Evolutionary conservation across 805 yeast species (phyloP).

Genomic region (Allodekkera sacchari): DNA sequence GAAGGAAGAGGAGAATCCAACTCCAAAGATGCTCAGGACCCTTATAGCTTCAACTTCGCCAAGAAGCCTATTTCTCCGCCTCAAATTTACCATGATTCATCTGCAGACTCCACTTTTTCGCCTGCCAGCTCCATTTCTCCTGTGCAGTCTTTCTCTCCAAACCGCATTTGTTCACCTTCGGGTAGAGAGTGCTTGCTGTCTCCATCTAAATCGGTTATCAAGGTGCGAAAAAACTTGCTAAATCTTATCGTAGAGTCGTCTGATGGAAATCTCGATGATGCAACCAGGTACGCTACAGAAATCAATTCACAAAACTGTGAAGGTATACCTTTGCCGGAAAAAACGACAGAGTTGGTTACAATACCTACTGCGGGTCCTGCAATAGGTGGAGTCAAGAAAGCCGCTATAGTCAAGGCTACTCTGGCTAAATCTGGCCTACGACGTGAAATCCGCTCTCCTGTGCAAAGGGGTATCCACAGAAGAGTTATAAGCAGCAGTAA

Average conservation of each 20-base stretch:
- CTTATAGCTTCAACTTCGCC: too few species aligned
- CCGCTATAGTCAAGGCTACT: constrained; percentile 29
- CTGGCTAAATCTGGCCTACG: constrained; percentile 14
- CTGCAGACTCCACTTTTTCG: too few species aligned
- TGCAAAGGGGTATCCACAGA: constrained; percentile 1
- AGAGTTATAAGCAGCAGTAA: constrained; percentile 1
- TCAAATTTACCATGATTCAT: too few species aligned
- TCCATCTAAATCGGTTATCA: constrained; percentile 26
- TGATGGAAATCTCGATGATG: constrained; percentile 52
- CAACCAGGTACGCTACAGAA: constrained; percentile 64
- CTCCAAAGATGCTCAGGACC: too few species aligned
- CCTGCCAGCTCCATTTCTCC: too few species aligned
- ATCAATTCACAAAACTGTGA: constrained; percentile 53
- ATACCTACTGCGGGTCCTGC: constrained; percentile 38
- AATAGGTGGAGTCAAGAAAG: constrained; percentile 23
- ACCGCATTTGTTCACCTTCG: constrained; percentile 36
- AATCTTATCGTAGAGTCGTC: constrained; percentile 54
- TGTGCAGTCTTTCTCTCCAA: too few species aligned
- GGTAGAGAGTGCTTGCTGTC: constrained; percentile 15
- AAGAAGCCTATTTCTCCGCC: too few species aligned
- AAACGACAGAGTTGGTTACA: constrained; percentile 47
- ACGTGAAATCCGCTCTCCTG: not conserved
- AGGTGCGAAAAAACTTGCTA: constrained; percentile 21
- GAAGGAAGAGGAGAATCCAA: too few species aligned
- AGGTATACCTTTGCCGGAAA: constrained; percentile 56